phyloP scores from a whole-genome alignment of 2,329 filamentous ascomycete species.

The Rutstroemia sp. region DNA sequence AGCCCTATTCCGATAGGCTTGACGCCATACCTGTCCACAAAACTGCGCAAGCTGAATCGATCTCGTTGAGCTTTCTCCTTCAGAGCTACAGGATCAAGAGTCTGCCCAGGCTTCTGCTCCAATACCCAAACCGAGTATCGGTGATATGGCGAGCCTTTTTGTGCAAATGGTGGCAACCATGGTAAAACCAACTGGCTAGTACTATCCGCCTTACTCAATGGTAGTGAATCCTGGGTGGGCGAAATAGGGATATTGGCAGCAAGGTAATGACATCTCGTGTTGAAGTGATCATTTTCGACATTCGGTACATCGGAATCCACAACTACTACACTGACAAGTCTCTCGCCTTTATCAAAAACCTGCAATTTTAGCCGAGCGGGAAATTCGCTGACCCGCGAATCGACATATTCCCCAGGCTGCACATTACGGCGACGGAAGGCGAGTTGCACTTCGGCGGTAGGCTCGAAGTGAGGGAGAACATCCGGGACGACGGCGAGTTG shows the following conservation, averaged over 20 bases:
- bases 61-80: slow-evolving; percentile 51
- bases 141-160: slow-evolving; percentile 89
- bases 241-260: slow-evolving; percentile 66
- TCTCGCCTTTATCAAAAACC: slow-evolving; percentile 73
- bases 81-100: slow-evolving; percentile 51
- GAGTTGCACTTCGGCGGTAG: slow-evolving; percentile 71
- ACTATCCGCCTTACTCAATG: slow-evolving; percentile 52
- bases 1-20: slow-evolving; percentile 74
- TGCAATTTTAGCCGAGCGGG: slow-evolving; percentile 75
- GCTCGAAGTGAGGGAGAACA: slow-evolving; percentile 72
- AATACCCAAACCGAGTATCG: slow-evolving; percentile 77
- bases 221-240: slow-evolving; percentile 51
- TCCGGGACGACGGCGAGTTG: slow-evolving; percentile 88
- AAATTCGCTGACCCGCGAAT: slow-evolving; percentile 64
- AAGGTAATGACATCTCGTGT: slow-evolving; percentile 79
- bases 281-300: slow-evolving; percentile 65
- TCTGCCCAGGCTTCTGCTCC: slow-evolving; percentile 60
- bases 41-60: slow-evolving; percentile 66
- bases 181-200: slow-evolving; percentile 62
- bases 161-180: slow-evolving; percentile 79
- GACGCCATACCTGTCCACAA: slow-evolving; percentile 62
- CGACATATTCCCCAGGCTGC: slow-evolving; percentile 70
- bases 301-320: slow-evolving; percentile 89
- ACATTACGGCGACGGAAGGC: slow-evolving; percentile 67
- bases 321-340: slow-evolving; percentile 76